Conservation (phyloP, 306 rosid species). For the Glycine latifolia region DNA sequence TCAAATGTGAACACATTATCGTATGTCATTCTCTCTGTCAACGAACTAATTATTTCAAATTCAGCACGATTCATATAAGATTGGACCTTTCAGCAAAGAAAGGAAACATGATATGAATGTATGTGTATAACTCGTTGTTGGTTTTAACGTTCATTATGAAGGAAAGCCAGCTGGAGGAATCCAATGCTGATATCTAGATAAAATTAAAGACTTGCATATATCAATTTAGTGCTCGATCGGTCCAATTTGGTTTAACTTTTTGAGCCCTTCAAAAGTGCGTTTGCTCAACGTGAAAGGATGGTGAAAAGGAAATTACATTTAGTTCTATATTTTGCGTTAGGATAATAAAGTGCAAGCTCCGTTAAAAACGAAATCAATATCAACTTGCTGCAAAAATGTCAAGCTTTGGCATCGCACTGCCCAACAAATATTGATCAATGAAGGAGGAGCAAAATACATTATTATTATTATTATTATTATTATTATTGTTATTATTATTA, state of each 20-base stretch:
- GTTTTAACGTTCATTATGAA: conserved; percentile 12
- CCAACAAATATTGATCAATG: background rate
- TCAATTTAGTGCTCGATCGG: background rate
- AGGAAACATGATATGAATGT: conserved; percentile 27
- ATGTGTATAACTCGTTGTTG: conserved; percentile 3
- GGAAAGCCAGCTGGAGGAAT: conserved; percentile 30
- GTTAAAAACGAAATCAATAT: background rate
- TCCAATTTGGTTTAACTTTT: background rate
- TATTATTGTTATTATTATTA: no score
- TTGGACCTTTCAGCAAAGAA: conserved; percentile 31
- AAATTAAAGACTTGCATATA: background rate
- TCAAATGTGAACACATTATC: background rate
- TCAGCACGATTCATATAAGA: background rate
- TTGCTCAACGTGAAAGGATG: background rate
- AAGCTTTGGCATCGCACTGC: background rate
- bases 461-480: background rate
- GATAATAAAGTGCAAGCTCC: background rate
- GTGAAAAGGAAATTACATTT: background rate
- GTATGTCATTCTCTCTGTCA: no score
- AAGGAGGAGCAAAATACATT: background rate
- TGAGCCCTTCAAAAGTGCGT: background rate
- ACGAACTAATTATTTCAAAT: background rate
- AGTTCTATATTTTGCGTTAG: background rate
- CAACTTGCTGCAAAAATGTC: background rate
- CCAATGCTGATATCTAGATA: conserved; percentile 9